Evolutionary conservation across 192 early-diverging fungal genomes (phyloP).

Genomic region (Podila verticillata): DNA sequence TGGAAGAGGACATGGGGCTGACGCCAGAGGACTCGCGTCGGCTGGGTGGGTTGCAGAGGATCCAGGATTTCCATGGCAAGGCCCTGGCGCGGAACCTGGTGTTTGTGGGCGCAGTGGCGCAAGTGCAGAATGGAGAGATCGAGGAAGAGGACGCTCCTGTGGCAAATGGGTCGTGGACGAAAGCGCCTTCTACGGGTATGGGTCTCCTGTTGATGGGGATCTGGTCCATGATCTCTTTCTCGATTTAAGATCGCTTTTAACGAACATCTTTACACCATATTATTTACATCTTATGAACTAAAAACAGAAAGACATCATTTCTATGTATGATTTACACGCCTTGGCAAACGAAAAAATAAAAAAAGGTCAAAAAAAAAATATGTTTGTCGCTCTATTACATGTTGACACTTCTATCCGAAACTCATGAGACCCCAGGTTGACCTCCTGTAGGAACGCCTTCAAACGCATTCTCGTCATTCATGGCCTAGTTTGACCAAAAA

Average conservation of each 20-base stretch:
- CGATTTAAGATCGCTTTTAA: too few species aligned
- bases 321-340: too few species aligned
- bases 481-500: conserved; percentile 6
- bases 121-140: too few species aligned
- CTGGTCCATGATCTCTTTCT: too few species aligned
- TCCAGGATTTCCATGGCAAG: conserved; percentile 29
- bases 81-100: conserved; percentile 29
- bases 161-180: too few species aligned
- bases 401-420: not conserved
- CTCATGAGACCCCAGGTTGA: conserved; percentile 8
- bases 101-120: conserved; percentile 8
- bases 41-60: not conserved
- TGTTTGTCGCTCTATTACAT: too few species aligned
- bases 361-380: not conserved
- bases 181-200: too few species aligned
- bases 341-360: not conserved
- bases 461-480: conserved; percentile 40
- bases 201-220: too few species aligned
- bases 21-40: not conserved
- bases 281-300: not conserved
- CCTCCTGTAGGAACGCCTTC: conserved; percentile 27
- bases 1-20: not conserved
- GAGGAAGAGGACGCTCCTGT: too few species aligned
- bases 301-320: not conserved
- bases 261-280: too few species aligned